phyloP scores from a whole-genome alignment of 805 yeast species.

The Kazachstania africana region DNA sequence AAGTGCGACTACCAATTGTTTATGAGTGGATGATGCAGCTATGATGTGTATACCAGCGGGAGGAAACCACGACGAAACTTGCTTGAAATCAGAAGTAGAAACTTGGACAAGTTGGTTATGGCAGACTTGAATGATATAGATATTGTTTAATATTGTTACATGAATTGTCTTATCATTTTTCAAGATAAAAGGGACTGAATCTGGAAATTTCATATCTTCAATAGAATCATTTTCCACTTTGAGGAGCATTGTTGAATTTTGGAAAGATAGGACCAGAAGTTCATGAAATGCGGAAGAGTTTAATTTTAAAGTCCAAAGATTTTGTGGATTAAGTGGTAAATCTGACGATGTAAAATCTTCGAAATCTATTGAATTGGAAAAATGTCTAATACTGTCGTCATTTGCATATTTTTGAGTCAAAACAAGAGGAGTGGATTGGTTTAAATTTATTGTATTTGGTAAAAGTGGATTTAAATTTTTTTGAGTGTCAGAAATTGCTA shows the following conservation, averaged over 20 bases:
- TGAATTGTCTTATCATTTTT: constrained; percentile 49
- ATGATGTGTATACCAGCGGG: constrained; percentile 63
- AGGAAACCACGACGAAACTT: constrained; percentile 62
- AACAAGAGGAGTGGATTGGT: constrained; percentile 12
- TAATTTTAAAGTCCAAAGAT: constrained; percentile 53
- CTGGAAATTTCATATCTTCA: constrained; percentile 52
- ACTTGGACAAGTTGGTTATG: constrained; percentile 57
- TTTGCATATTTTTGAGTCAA: constrained; percentile 22
- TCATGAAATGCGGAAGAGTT: constrained; percentile 14
- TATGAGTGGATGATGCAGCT: constrained; percentile 47
- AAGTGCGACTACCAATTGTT: constrained; percentile 60
- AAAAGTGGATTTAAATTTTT: constrained; percentile 39
- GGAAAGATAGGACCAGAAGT: constrained; percentile 16
- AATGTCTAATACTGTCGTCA: constrained; percentile 29
- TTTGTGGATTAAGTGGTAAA: constrained; percentile 52
- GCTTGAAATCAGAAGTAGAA: constrained; percentile 22
- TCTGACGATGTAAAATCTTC: constrained; percentile 62
- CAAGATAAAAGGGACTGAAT: constrained; percentile 57
- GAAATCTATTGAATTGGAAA: constrained; percentile 47
- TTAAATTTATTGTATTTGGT: constrained; percentile 26
- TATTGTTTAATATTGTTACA: constrained; percentile 54
- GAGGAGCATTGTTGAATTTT: constrained; percentile 15
- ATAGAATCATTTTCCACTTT: constrained; percentile 39
- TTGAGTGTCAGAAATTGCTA: constrained; percentile 44
- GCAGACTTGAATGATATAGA: constrained; percentile 63